phyloP scores from a whole-genome alignment of 305 asterid genomes.

The Fraxinus sp. region DNA sequence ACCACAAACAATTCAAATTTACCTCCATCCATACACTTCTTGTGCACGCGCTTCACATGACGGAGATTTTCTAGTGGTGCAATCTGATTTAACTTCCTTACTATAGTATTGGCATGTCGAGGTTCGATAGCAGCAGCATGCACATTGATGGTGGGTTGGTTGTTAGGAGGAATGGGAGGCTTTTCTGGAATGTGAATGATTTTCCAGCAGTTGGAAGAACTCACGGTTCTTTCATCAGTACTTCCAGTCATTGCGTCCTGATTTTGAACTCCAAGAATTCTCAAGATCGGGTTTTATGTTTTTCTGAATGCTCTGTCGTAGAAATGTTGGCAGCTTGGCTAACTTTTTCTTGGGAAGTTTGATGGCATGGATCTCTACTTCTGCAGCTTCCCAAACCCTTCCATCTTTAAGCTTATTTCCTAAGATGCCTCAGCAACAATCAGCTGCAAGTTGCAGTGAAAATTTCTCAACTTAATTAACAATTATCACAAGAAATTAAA shows the following conservation, averaged over 20 bases:
- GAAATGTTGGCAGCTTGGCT: not conserved
- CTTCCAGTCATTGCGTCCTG: constrained; percentile 28
- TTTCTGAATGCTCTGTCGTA: not conserved
- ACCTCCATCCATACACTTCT: constrained; percentile 60
- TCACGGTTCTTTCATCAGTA: constrained; percentile 15
- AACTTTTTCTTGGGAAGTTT: not conserved
- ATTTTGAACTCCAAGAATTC: not conserved
- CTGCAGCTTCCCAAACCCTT: not conserved
- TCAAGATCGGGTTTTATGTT: not conserved
- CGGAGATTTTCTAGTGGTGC: constrained; percentile 84
- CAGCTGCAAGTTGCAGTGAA: not conserved
- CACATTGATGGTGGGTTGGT: constrained; percentile 64
- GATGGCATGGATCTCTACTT: not conserved
- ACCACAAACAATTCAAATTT: constrained; percentile 54
- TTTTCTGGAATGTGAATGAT: constrained; percentile 74
- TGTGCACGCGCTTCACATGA: constrained; percentile 80
- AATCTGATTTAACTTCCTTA: constrained; percentile 71
- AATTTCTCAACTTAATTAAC: not conserved
- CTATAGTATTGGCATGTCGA: constrained; percentile 60
- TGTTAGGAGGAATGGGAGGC: constrained; percentile 56
- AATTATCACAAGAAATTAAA: not conserved
- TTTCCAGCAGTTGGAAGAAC: constrained; percentile 36
- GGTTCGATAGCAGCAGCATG: constrained; percentile 71
- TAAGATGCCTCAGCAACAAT: not conserved
- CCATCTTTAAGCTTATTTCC: not conserved